These are phyloP conservation scores for Fraxinus anomala DNA, from an alignment of 257 asterid genomes.

Conservation along the genomic window DNA sequence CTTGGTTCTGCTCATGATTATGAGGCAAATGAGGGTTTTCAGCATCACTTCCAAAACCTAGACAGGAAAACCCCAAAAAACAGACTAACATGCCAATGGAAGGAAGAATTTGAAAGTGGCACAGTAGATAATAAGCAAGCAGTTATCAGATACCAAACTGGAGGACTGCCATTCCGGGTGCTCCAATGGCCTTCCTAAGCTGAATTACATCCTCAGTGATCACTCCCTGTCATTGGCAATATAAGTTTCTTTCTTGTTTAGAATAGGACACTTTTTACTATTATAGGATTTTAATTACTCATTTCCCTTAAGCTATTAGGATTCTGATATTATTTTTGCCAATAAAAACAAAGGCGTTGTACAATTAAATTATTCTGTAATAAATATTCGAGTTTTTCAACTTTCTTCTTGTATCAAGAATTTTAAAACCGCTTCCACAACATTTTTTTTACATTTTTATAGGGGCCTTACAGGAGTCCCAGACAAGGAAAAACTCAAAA, in stretches of 20 bases:
- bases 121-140: constrained; percentile 25
- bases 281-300: too few relatives aligned
- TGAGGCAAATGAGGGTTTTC: constrained; percentile 96
- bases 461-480: background rate
- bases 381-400: too few relatives aligned
- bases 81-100: constrained; percentile 23
- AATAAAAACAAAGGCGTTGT: too few relatives aligned
- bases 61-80: constrained; percentile 23
- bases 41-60: constrained; percentile 97
- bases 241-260: background rate
- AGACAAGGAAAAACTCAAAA: background rate
- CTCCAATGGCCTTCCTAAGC: constrained; percentile 84
- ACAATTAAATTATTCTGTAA: too few relatives aligned
- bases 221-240: constrained; percentile 66
- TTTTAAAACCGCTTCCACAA: too few relatives aligned
- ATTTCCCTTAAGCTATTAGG: too few relatives aligned
- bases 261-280: too few relatives aligned
- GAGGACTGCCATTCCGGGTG: constrained; percentile 99
- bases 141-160: constrained; percentile 72
- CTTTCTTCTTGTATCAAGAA: too few relatives aligned
- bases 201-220: constrained; percentile 92
- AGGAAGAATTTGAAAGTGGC: constrained; percentile 23
- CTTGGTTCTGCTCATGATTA: constrained; percentile 93
- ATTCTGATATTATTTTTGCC: too few relatives aligned
- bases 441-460: background rate